Conservation (phyloP, 768 basidiomycete species). For the Boletus rubescentipes region DNA sequence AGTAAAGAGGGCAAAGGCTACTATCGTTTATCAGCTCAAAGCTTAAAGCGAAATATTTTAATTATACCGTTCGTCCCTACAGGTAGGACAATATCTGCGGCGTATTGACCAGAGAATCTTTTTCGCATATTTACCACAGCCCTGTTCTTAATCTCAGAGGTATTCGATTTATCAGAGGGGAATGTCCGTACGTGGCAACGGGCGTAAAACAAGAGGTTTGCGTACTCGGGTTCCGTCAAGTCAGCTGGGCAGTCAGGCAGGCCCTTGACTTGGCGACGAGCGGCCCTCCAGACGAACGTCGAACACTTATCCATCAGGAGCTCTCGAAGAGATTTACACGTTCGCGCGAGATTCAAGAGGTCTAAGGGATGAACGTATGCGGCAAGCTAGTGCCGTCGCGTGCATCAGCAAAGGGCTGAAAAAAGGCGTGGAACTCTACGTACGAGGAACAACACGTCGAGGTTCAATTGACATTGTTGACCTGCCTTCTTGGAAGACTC, state of each 20-base stretch:
- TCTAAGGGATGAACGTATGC: background rate
- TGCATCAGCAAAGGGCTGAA: background rate
- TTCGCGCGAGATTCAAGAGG: conserved; percentile 1
- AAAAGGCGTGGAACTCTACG: background rate
- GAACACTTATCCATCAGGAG: conserved; percentile 33
- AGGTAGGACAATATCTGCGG: conserved; percentile 7
- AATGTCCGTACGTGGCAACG: conserved; percentile 21
- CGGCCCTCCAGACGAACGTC: conserved; percentile 27
- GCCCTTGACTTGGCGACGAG: conserved; percentile 32
- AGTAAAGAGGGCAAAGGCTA: background rate
- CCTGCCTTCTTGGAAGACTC: background rate
- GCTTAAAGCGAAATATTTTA: background rate
- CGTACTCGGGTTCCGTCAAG: conserved; percentile 41
- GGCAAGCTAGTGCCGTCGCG: background rate
- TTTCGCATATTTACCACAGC: conserved; percentile 6
- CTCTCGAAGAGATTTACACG: conserved; percentile 2
- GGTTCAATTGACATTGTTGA: background rate
- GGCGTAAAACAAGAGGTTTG: conserved; percentile 36
- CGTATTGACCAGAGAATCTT: conserved; percentile 11
- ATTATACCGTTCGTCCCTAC: conserved; percentile 1
- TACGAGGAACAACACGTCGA: background rate
- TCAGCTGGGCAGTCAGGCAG: conserved; percentile 31
- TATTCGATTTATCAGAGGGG: background rate
- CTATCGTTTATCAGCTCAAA: background rate
- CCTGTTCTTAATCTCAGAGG: background rate